Base-by-base conservation (phyloP, 768 basidiomycete species). In the Cystofilobasidium ferigula region DNA sequence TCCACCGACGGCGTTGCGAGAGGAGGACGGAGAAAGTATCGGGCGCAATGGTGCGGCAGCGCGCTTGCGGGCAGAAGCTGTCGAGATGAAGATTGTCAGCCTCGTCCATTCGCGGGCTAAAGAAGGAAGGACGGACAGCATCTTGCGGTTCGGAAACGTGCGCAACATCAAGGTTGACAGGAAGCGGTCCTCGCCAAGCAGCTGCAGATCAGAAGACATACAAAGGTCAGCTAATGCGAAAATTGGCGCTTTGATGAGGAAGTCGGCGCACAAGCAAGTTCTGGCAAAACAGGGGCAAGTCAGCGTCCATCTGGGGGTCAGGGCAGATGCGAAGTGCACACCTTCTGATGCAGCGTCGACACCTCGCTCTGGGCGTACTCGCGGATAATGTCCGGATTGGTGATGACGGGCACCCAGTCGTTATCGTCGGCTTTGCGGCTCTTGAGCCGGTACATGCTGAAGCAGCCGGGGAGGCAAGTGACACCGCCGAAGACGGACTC, bases 401-500 rank as follows among this genome's bases (percentile, higher is more conserved):
- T 84, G 73, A 99, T 88, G 69, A 99, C 84, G 6, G 95, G 95
- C 28, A 99, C 82, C 95, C 95, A 99, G 73, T 99, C 95, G 69
- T 93, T 89, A 61, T 92, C 93, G 26, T 82, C 81, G 22, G 82
- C 75, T 73, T 86, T 90, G 62, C 95, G 83, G 10, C 92, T 93
- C 76, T 99, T 99, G 74, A 99, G 81, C 61, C 95, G 82, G 78
- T 98, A 98, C 94, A 99, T 99, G 61, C 92, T 95, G 79, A 99
- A 99, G 77, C 95, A 99, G n/a, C 95, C 95, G 0, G 95, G 95
- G 34, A 98, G 80, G 80, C 95, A 99, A 16, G 95, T 92, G 65
- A 99, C 95, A 83, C 95, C 95, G 73, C 95, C 95, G 73, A 99
- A 98, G 30, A 95, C 91, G 26, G 95, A 92, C 76, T 99, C 95